A percentile compares a stretch with the other conserved stretches of the same genome.
Conservation (phyloP, 805 yeast species). For the Maudiozyma saulgeensis region DNA sequence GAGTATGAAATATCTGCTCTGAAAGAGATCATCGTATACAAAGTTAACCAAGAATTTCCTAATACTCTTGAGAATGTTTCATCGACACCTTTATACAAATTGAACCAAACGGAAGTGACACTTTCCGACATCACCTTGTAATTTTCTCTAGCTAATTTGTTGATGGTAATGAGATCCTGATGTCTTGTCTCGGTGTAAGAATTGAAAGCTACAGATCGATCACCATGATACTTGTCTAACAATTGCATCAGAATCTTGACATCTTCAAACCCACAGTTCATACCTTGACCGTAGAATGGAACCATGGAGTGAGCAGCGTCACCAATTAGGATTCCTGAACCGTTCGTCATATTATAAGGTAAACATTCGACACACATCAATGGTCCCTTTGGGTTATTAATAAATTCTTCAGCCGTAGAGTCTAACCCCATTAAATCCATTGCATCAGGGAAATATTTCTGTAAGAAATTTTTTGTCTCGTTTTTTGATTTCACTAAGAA, state of each 20-base stretch:
- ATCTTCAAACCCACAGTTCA: slow-evolving; percentile 94
- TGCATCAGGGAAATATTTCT: slow-evolving; percentile 64
- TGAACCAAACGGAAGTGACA: slow-evolving; percentile 52
- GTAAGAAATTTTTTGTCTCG: slow-evolving; percentile 46
- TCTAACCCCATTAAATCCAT: slow-evolving; percentile 54
- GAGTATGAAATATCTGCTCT: slow-evolving; percentile 74
- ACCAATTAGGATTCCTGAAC: slow-evolving; percentile 60
- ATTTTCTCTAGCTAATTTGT: slow-evolving; percentile 69
- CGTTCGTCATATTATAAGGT: slow-evolving; percentile 57
- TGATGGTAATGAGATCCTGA: slow-evolving; percentile 63
- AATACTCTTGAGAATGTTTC: slow-evolving; percentile 47
- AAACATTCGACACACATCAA: slow-evolving; percentile 60
- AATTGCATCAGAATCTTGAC: slow-evolving; percentile 56
- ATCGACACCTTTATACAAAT: slow-evolving; percentile 62
- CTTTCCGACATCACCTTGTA: slow-evolving; percentile 81
- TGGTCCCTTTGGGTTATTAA: slow-evolving; percentile 64
- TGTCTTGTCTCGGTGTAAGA: slow-evolving; percentile 47
- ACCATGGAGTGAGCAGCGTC: slow-evolving; percentile 97
- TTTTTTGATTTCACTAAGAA: slow-evolving; percentile 30
- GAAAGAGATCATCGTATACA: slow-evolving; percentile 89
- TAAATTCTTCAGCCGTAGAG: slow-evolving; percentile 39
- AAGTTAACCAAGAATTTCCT: slow-evolving; percentile 67
- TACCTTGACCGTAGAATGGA: slow-evolving; percentile 96
- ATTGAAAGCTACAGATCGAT: slow-evolving; percentile 42
- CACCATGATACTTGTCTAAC: slow-evolving; percentile 30